These are phyloP conservation scores for Fusarium ambrosium DNA, from an alignment of 2,329 filamentous ascomycete genomes.

Conservation along the genomic window DNA sequence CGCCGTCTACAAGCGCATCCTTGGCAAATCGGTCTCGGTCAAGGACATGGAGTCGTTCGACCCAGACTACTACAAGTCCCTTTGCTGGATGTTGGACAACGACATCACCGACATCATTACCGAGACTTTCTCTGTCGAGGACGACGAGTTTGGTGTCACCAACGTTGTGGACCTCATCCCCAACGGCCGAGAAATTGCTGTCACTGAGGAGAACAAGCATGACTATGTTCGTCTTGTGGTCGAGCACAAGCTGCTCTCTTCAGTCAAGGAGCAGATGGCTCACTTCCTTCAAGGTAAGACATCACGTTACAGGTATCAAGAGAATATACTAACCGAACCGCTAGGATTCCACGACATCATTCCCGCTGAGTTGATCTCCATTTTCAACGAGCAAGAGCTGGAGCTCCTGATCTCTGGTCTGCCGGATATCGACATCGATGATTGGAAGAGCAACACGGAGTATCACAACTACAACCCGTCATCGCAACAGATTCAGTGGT, in stretches of 20 bases:
- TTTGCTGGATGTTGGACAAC: slow-evolving; percentile 98
- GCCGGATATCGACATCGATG: slow-evolving; percentile 96
- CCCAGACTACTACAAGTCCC: slow-evolving; percentile 98
- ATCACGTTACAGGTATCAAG: not conserved
- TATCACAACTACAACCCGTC: slow-evolving; percentile 98
- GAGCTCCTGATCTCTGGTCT: slow-evolving; percentile 96
- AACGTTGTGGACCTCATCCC: slow-evolving; percentile 88
- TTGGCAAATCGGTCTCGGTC: slow-evolving; percentile 94
- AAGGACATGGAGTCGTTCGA: slow-evolving; percentile 99
- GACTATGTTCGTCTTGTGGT: slow-evolving; percentile 96
- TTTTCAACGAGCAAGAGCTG: slow-evolving; percentile 98
- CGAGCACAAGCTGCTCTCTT: slow-evolving; percentile 91
- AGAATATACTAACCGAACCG: slow-evolving; percentile 13
- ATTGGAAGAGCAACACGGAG: slow-evolving; percentile 99
- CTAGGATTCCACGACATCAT: slow-evolving; percentile 97
- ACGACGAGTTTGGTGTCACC: slow-evolving; percentile 92
- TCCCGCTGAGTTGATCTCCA: slow-evolving; percentile 90
- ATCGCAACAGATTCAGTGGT: slow-evolving; percentile 98
- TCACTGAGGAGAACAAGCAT: slow-evolving; percentile 98
- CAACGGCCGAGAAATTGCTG: slow-evolving; percentile 89
- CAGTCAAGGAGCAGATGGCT: slow-evolving; percentile 94
- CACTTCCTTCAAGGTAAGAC: slow-evolving; percentile 84
- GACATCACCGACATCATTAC: slow-evolving; percentile 98
- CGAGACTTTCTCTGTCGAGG: slow-evolving; percentile 94
- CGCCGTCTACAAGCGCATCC: slow-evolving; percentile 97